Conservation (phyloP, 208 protist genomes). For the Kentomonas sorsogonicus region DNA sequence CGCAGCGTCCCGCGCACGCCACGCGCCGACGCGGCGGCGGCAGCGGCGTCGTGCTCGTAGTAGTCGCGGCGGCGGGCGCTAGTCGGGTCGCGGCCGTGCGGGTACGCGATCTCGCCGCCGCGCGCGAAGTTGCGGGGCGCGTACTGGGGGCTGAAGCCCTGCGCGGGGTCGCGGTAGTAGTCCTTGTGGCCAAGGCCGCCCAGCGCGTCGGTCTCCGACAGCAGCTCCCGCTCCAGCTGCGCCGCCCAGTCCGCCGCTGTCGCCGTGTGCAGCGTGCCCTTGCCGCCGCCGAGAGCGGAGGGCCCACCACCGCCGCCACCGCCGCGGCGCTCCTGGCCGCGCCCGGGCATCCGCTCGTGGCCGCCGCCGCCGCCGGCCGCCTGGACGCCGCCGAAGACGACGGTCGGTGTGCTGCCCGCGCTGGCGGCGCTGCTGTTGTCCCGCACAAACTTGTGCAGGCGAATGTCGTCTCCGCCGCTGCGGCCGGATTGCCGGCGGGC, state of each 20-base stretch:
- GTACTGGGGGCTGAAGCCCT: slow-evolving; percentile 75
- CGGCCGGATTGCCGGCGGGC: too few relatives aligned
- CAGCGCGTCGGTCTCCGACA: slow-evolving; percentile 60
- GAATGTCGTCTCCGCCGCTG: neutral
- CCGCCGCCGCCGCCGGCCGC: neutral
- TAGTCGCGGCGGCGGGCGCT: slow-evolving; percentile 32
- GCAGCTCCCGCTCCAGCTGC: slow-evolving; percentile 73
- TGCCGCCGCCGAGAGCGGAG: slow-evolving; percentile 2
- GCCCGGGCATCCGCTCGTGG: neutral
- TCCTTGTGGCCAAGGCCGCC: slow-evolving; percentile 80
- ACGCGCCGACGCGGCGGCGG: slow-evolving; percentile 18
- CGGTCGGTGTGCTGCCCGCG: neutral
- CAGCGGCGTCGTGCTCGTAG: slow-evolving; percentile 53
- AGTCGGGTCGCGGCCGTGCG: slow-evolving; percentile 30
- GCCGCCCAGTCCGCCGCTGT: slow-evolving; percentile 40
- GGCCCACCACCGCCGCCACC: neutral
- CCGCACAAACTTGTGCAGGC: slow-evolving; percentile 49
- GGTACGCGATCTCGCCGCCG: slow-evolving; percentile 58
- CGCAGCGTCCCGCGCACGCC: slow-evolving; percentile 30
- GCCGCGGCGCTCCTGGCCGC: neutral
- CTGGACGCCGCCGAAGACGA: neutral
- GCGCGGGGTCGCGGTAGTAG: slow-evolving; percentile 77
- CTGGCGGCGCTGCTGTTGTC: neutral
- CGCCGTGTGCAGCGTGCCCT: neutral
- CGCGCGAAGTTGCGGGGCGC: slow-evolving; percentile 79